Base-by-base conservation (phyloP, 179 eudicot species). In the Corrigiola litoralis region DNA sequence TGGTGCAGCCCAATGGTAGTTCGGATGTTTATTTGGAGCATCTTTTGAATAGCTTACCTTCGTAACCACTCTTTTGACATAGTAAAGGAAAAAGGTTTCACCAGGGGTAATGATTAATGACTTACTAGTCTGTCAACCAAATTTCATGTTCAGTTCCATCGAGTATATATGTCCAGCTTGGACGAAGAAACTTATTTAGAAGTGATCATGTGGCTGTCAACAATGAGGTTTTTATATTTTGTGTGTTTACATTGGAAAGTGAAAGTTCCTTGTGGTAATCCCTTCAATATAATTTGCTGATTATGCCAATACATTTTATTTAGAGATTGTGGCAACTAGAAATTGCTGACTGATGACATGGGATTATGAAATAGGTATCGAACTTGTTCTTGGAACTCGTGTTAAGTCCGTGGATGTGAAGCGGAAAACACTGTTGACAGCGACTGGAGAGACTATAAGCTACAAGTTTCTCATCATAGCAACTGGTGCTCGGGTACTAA, bases 401-500 rank as follows among this genome's bases (percentile, higher is more conserved):
- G 97, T 95, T 18, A 91, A 80, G 75, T 86, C 97, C 33, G 97
- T 81, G 79, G 97, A 95, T 80, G 85, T 88, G 68, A 95, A 83
- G 79, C 82, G 99, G 65, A 95, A 91, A 73, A 91, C 97, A 49
- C 64, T 95, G 60, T 47, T 88, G 52, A 91, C 96, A 36, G 87
- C 92, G 40, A 79, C 97, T 25, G 97, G 97, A 67, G 99, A 95
- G 86, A 90, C 97, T 49, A 95, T 95, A 76, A 95, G 90, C 80
- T 95, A 91, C 88, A 86, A 81, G 66, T 52, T 78, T 80, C 96
- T 95, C 80, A 82, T 95, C 59, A 86, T 95, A 70, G 97, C 99
- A 69, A 91, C 97, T 58, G 99, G 97, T 72, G 99, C 97, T 70
- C 88, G 96, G 97, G 99, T 91, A 95, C 67, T 78, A 68, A 64